Conservation (phyloP, 768 basidiomycete species). For the Leucocoprinus sp. region DNA sequence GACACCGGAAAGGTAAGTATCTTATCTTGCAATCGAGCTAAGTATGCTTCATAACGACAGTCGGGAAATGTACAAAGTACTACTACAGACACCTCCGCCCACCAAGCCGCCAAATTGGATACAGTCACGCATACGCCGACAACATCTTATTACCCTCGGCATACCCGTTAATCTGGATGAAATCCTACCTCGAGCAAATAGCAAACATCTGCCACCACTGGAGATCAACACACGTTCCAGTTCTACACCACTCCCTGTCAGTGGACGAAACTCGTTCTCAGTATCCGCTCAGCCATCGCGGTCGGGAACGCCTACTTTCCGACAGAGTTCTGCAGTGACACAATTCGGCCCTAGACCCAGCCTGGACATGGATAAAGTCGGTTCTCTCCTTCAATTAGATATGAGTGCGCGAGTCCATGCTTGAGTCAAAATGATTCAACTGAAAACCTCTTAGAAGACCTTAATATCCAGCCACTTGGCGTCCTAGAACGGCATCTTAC, state of each 20-base stretch:
- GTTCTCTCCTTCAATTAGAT: conserved; percentile 55
- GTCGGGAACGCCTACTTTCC: conserved; percentile 37
- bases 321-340: conserved; percentile 24
- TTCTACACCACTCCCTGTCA: conserved; percentile 57
- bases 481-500: conserved; percentile 59
- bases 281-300: conserved; percentile 40
- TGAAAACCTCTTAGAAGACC: conserved; percentile 39
- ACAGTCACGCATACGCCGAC: conserved; percentile 81
- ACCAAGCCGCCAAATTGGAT: conserved; percentile 91
- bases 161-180: conserved; percentile 95
- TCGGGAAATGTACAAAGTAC: conserved; percentile 67
- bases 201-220: conserved; percentile 66
- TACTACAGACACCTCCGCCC: conserved; percentile 64
- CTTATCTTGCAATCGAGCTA: background rate
- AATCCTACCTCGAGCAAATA: conserved; percentile 60
- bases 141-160: conserved; percentile 85
- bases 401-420: conserved; percentile 40
- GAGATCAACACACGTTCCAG: conserved; percentile 77
- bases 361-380: conserved; percentile 58
- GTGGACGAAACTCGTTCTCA: conserved; percentile 29
- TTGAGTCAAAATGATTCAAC: background rate
- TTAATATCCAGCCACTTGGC: conserved; percentile 63
- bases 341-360: conserved; percentile 73
- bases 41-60: conserved; percentile 31
- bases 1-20: conserved; percentile 59